A percentile compares a stretch with the other conserved stretches of the same genome.
phyloP scores from a whole-genome alignment of 208 protist species.

The Trypanosoma scelopori region DNA sequence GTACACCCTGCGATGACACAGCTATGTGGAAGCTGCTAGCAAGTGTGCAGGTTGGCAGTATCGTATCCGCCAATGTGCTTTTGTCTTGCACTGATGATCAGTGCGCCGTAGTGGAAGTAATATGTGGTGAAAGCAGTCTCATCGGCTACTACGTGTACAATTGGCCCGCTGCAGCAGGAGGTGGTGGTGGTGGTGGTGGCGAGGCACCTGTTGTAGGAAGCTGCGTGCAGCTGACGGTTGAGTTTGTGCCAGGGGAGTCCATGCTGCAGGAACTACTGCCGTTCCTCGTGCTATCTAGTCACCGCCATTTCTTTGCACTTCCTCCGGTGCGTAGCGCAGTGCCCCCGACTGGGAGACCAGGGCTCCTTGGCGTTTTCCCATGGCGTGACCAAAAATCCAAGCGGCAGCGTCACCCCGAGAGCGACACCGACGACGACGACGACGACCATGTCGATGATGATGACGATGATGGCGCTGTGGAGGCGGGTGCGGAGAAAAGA shows the following conservation, averaged over 20 bases:
- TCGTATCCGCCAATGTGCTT: conserved; percentile 60
- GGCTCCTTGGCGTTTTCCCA: conserved; percentile 66
- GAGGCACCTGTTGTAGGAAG: conserved; percentile 55
- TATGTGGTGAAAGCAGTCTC: conserved; percentile 38
- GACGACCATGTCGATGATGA: conserved; percentile 5
- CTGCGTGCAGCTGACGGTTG: conserved; percentile 48
- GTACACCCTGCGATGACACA: conserved; percentile 59
- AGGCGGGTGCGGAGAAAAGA: conserved; percentile 17
- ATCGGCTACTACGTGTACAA: conserved; percentile 82
- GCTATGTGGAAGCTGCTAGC: conserved; percentile 33
- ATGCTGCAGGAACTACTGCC: conserved; percentile 52
- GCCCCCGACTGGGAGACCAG: conserved; percentile 9
- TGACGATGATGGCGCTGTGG: conserved; percentile 21
- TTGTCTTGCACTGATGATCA: conserved; percentile 80
- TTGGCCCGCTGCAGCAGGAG: conserved; percentile 27
- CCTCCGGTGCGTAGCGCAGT: conserved; percentile 42
- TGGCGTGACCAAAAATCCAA: conserved; percentile 47
- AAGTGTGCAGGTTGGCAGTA: conserved; percentile 33
- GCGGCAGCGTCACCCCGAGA: conserved; percentile 24
- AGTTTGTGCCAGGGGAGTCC: conserved; percentile 58
- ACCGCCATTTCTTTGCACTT: conserved; percentile 33
- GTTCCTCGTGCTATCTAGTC: conserved; percentile 72
- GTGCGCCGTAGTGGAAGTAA: conserved; percentile 78
- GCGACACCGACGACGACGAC: conserved; percentile 27
- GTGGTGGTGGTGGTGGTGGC: no score